phyloP scores from a whole-genome alignment of 495 filamentous ascomycete species.

The Beverwykella pulmonaria region DNA sequence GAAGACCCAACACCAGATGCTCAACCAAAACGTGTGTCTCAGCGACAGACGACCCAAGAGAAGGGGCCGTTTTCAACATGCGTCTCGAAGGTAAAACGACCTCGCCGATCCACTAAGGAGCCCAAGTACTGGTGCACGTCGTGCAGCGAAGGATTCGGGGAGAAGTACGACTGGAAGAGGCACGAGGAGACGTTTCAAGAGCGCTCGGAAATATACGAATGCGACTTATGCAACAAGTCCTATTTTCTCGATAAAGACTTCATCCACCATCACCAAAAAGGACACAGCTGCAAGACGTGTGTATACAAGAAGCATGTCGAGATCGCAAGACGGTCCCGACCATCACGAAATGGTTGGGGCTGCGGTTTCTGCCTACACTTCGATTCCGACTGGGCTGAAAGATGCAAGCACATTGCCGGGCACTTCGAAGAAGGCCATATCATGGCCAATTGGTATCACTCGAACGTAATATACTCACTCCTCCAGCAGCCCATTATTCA shows the following conservation, averaged over 20 bases:
- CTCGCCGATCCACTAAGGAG: conserved; percentile 4
- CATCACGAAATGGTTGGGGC: conserved; percentile 22
- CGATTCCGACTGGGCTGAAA: conserved; percentile 18
- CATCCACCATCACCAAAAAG: conserved; percentile 18
- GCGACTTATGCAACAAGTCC: conserved; percentile 17
- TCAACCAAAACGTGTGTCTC: neutral
- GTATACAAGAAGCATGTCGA: conserved; percentile 12
- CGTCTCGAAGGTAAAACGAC: conserved; percentile 3
- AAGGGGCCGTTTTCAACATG: conserved; percentile 20
- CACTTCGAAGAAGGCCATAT: conserved; percentile 23
- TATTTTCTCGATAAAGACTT: conserved; percentile 33
- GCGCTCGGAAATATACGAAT: conserved; percentile 18
- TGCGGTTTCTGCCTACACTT: conserved; percentile 26
- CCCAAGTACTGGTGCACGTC: conserved; percentile 29
- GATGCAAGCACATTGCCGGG: conserved; percentile 22
- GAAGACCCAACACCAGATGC: neutral
- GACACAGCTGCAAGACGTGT: conserved; percentile 24
- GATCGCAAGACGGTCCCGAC: neutral
- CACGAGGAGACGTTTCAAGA: conserved; percentile 34
- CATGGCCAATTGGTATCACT: conserved; percentile 22
- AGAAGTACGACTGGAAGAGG: conserved; percentile 30
- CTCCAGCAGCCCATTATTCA: conserved; percentile 8
- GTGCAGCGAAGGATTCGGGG: conserved; percentile 16
- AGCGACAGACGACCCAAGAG: neutral
- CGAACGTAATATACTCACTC: conserved; percentile 25